Percentiles rank a stretch among this genome's conserved stretches.
These are phyloP conservation scores for Vitis cinerea DNA, from an alignment of 164 flowering plant species.

Conservation along the genomic window DNA sequence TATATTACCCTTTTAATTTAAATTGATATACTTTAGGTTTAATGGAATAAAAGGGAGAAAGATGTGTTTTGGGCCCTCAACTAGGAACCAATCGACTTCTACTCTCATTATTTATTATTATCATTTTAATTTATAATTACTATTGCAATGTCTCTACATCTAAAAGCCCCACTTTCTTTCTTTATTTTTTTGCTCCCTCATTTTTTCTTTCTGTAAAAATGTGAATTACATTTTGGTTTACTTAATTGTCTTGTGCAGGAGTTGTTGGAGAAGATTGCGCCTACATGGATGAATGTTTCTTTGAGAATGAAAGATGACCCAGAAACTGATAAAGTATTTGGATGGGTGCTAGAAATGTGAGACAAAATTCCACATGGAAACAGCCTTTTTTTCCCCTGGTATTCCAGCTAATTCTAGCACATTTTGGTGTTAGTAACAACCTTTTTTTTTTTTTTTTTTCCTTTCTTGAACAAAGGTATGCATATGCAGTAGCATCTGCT, in stretches of 20 bases:
- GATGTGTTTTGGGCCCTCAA: too few relatives aligned
- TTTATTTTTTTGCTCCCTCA: too few relatives aligned
- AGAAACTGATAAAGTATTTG: conserved; percentile 86
- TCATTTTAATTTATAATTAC: too few relatives aligned
- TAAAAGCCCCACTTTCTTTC: too few relatives aligned
- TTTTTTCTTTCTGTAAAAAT: not conserved
- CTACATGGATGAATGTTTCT: conserved; percentile 97
- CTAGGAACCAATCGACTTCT: too few relatives aligned
- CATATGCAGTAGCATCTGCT: conserved; percentile 82
- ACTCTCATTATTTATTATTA: too few relatives aligned
- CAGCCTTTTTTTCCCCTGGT: not conserved
- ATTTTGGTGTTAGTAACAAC: not conserved
- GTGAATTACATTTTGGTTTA: not conserved
- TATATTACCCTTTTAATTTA: too few relatives aligned
- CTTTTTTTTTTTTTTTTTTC: not conserved
- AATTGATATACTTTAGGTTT: too few relatives aligned
- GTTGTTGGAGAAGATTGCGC: conserved; percentile 77
- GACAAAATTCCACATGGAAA: conserved; percentile 14
- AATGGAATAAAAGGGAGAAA: too few relatives aligned
- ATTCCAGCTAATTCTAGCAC: not conserved
- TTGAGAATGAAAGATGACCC: conserved; percentile 84
- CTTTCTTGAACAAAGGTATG: conserved; percentile 37
- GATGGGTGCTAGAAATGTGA: conserved; percentile 99
- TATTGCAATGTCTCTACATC: too few relatives aligned
- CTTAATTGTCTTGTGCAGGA: conserved; percentile 31